Conservation (phyloP, 1,139 yeast genomes). For the Hansenula sp. region DNA sequence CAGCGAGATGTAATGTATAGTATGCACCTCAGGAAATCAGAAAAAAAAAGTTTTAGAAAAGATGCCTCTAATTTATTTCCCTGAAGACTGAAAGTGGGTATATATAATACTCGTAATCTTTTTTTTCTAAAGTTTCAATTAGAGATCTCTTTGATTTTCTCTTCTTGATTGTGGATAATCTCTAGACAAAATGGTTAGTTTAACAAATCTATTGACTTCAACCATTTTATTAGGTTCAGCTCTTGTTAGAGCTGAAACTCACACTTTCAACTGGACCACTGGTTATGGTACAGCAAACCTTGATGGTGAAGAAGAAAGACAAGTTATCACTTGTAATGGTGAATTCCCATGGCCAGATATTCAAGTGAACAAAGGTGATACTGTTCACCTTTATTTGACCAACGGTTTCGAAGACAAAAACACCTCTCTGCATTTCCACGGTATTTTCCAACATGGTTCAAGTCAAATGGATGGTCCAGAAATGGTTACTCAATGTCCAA, state of each 20-base stretch:
- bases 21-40: no score
- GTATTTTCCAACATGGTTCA: constrained; percentile 74
- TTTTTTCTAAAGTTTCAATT: no score
- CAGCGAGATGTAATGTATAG: no score
- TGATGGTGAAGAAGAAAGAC: constrained; percentile 61
- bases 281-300: constrained; percentile 70
- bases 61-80: no score
- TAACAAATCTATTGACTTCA: constrained; percentile 13
- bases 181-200: constrained; percentile 14
- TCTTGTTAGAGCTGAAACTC: constrained; percentile 46
- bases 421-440: constrained; percentile 88
- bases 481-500: constrained; percentile 82
- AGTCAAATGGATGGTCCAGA: constrained; percentile 86
- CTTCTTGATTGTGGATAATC: no score
- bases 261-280: constrained; percentile 66
- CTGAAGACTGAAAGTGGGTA: no score
- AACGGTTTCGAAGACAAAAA: constrained; percentile 65
- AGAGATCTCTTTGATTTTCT: not conserved
- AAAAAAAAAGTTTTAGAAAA: no score
- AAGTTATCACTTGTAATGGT: constrained; percentile 76
- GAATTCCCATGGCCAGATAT: constrained; percentile 84
- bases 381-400: constrained; percentile 60
- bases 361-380: constrained; percentile 69
- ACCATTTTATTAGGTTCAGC: constrained; percentile 21
- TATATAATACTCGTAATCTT: no score